Evolutionary conservation across 352 stramenopile species (phyloP), one percentile per base, ranked within the genome.

Genomic region (Blastocystis sp.): DNA sequence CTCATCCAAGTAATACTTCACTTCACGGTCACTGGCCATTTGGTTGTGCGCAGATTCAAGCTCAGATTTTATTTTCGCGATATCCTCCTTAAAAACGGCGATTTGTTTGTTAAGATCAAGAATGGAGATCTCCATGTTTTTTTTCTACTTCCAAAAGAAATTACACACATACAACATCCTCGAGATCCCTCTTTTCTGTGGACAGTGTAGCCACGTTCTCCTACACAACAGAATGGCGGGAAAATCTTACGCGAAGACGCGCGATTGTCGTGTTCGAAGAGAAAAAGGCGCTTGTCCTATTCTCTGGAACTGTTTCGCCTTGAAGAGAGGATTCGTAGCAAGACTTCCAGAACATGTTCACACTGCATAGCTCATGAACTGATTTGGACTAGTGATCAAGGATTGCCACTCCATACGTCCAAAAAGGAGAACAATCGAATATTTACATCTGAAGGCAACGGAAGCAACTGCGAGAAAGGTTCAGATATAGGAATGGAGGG

Each of bases 1-100:
- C 70, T 81, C 70, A 65, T 81, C 70, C 45, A 81, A 65, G 30
- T 81, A 81, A 53, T 81, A 81, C 34, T 81, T 81, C 45, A 81
- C 70, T 62, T 81, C 70, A 5, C 56, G 54, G 30, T 81, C 70
- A 34, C 70, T 81, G 18, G 70, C 70, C 70, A 81, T 81, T 39
- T 81, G 70, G 39, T 81, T 81, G 39, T 81, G 47, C 30, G 70
- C 70, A 24, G 70, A 64, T 62, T 26, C 16, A 4, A 81, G 45
- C 5, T 81, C 70, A 16, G 26, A 13, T 4, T 24, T 81, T 8
- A 37, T 43, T n/a, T 64, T 81, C 9, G 4, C 16, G 9, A 81
- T 47, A 2, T 20, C n/a, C 20, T 11, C 39, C 47, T 62, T n/a
- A 13, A 34, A 20, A 30, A 37, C 70, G 20, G 37, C 11, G 24